Evolutionary conservation across 2,329 filamentous ascomycete genomes (phyloP), one percentile per base, ranked within the genome.

Genomic region (Exophiala spinifera): DNA sequence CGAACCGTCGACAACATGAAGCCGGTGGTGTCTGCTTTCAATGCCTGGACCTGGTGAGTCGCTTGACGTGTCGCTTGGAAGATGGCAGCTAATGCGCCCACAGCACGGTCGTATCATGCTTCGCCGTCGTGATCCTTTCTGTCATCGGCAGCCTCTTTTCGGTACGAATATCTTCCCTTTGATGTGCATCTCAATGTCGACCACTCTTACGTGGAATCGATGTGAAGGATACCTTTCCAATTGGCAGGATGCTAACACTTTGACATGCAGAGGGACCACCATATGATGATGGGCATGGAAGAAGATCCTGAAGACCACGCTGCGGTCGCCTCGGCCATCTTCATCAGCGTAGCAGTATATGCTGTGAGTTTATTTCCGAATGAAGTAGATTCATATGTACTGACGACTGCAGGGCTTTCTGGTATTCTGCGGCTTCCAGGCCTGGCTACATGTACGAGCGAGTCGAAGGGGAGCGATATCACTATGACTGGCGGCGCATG

Each of bases 1-100:
- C 39, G 25, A 36, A 31, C 21, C 23, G 14, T 17, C 42, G 20
- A 19, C 77, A 83, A 67, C 69, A 96, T 96, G 91, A 96, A 96
- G 86, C 91, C 92, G 64, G 79, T 97, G 70, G 89, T 97, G 65
- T 88, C 89, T 69, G 86, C 90, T 63, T 82, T 91, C 77, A 91
- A 95, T 77, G 92, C 91, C 68, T 96, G 91, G 91, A 89, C 86
- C 78, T 96, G 91, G 91, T 96, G 79, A 69, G 84, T 72, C 45
- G 31, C 42, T 45, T 4, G 40, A 40, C 49, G 36, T 34, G 7
- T n/a, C 19, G 6, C 37, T 44, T 15, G 10, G 31, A 11, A 49
- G 17, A 57, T 63, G 47, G 23, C 53, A 57, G 46, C 50, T 56
- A 14, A 20, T 21, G 17, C 34, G 63, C 10, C 28, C 8, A 61